Percentiles rank a stretch among this genome's conserved stretches.
These are phyloP conservation scores for Yamadazyma endophytica DNA, from an alignment of 805 yeast genomes.

Conservation along the genomic window DNA sequence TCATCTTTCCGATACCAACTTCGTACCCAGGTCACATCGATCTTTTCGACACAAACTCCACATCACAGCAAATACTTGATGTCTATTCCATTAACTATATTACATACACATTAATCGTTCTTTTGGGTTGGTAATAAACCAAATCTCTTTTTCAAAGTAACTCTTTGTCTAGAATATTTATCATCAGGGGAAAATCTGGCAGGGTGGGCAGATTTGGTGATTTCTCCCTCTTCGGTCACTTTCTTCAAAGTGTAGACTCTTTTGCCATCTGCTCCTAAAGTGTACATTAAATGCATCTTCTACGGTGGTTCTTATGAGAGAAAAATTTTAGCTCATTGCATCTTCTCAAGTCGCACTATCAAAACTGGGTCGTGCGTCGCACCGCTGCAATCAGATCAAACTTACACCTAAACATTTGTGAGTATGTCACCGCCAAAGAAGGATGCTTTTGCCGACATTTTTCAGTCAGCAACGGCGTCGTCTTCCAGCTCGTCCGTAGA, in stretches of 20 bases:
- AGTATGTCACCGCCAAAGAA: conserved; percentile 35
- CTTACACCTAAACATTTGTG: neutral
- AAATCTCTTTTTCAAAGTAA: conserved; percentile 92
- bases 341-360: neutral
- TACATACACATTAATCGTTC: conserved; percentile 8
- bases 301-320: neutral
- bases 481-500: conserved; percentile 3
- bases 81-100: neutral
- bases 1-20: no score
- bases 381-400: neutral
- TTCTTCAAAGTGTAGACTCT: conserved; percentile 91
- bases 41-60: no score
- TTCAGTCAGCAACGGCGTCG: conserved; percentile 26
- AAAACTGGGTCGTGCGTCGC: neutral
- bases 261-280: conserved; percentile 90
- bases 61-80: neutral
- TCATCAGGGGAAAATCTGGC: conserved; percentile 99
- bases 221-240: conserved; percentile 77
- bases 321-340: conserved; percentile 1
- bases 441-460: conserved; percentile 43
- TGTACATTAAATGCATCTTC: conserved; percentile 97
- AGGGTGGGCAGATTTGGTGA: conserved; percentile 98
- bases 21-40: no score
- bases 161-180: conserved; percentile 98
- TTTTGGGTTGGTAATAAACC: conserved; percentile 83